A percentile compares a stretch with the other conserved stretches of the same genome.
These are phyloP conservation scores for Acidomyces sp. DNA, from an alignment of 495 filamentous ascomycete species.

Conservation along the genomic window DNA sequence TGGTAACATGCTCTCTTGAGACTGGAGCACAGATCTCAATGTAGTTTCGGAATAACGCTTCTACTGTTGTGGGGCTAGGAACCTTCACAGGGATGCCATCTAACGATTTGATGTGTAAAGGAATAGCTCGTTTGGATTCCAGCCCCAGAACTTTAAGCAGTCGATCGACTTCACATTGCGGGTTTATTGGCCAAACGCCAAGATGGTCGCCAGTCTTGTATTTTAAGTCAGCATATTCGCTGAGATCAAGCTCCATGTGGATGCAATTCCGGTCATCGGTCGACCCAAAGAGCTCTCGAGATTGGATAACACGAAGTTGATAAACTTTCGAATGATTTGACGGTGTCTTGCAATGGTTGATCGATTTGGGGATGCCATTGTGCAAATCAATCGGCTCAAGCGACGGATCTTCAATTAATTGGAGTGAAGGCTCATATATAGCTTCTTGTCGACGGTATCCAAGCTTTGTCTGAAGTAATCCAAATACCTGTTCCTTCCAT, in stretches of 20 bases:
- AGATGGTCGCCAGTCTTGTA: slow-evolving; percentile 30
- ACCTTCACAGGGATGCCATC: slow-evolving; percentile 30
- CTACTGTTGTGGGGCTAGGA: slow-evolving; percentile 33
- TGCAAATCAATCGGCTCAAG: slow-evolving; percentile 32
- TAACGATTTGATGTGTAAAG: slow-evolving; percentile 27
- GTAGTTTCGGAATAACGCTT: slow-evolving; percentile 35
- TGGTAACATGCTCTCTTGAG: slow-evolving; percentile 32
- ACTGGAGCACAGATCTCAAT: slow-evolving; percentile 39
- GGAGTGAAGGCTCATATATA: slow-evolving; percentile 33
- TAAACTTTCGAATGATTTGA: slow-evolving; percentile 8
- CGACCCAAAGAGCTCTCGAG: slow-evolving; percentile 30
- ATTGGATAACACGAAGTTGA: slow-evolving; percentile 26
- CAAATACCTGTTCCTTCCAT: slow-evolving; percentile 37
- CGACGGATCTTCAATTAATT: slow-evolving; percentile 30
- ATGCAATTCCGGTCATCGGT: slow-evolving; percentile 31
- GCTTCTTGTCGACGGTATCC: slow-evolving; percentile 30
- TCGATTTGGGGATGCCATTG: slow-evolving; percentile 28
- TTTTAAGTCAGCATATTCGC: slow-evolving; percentile 16
- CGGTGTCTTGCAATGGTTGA: slow-evolving; percentile 18
- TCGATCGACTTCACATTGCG: slow-evolving; percentile 1
- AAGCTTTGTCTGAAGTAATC: slow-evolving; percentile 28
- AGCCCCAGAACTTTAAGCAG: slow-evolving; percentile 7
- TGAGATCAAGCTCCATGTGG: slow-evolving; percentile 39
- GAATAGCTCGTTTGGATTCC: slow-evolving; percentile 2
- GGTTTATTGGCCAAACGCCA: slow-evolving; percentile 22